Evolutionary conservation across 2,329 filamentous ascomycete species (phyloP), one percentile per base, ranked within the genome.

Genomic region (Fusarium citri): DNA sequence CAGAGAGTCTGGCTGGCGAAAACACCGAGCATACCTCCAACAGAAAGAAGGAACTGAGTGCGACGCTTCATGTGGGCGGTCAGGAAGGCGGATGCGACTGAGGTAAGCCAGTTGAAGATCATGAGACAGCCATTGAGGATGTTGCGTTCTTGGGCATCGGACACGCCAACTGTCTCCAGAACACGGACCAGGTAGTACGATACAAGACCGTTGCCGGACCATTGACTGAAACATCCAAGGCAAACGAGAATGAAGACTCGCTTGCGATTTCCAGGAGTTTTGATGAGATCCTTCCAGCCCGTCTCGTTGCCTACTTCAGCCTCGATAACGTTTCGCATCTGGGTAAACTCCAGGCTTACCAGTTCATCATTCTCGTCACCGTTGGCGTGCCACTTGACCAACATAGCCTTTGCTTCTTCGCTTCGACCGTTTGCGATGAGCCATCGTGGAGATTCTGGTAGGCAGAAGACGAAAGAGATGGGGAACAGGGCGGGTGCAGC

Each of bases 361-460:
- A 66, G 55, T 8, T 63, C 57, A 1, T 58, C 45, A 0, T 48
- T 20, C 1, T 25, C 31, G 2, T 67, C 53, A 0, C 49, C 64
- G 1, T 72, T 53, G 1, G 48, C 59, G 18, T 71, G 66, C 15
- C 66, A 73, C 30, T 71, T 69, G 4, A 48, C 42, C 10, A 74
- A 3, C 1, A 72, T 23, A 2, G 37, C 41, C 83, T 20, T 68
- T 2, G 59, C 71, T 56, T 88, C 79, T 8, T 88, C 84, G 18
- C 47, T 6, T 25, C 42, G 12, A 1, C 68, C 71, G 1, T 69
- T 70, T 0, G 72, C 68, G 59, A 88, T 87, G 12, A 90, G 79
- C 86, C 87, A 90, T 55, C 88, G 79, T 6, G 89, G 89, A 9
- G 86, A 89, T 71, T 91, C 89, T 0, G 89, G 88, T 2, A 90